Evolutionary conservation across 164 flowering plant species (phyloP), one percentile per base, ranked within the genome.

Genomic region (Stephania yunnanensis): DNA sequence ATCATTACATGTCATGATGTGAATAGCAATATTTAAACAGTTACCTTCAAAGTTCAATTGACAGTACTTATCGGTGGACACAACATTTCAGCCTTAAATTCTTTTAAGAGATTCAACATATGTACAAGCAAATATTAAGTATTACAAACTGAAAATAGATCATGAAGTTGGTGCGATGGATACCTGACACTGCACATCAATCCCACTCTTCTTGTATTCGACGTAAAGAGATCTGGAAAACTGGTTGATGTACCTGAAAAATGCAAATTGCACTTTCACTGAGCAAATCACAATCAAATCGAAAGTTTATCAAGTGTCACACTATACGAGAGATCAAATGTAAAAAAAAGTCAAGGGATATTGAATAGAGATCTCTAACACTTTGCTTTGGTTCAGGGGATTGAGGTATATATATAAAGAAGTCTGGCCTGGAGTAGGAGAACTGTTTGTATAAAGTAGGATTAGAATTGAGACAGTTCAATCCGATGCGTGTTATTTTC

Each of bases 151-250:
- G 7, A n/a, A 17, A 58, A 19, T 52, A 19, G 7, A 71, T 55
- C 6, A 53, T 25, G 25, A 72, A 55, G 13, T 13, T 30, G 20
- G 19, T 13, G 1, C 19, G 44, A 7, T 53, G 1, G 42, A 67
- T 82, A 93, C 98, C 97, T 93, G 98, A 68, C 91, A 87, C 81
- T 89, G 92, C 75, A 88, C 89, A 73, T 88, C 91, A 48, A 89
- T 89, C 53, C 92, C 92, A 11, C 77, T 85, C 45, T 80, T 83
- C 82, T 87, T 87, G 85, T 88, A 89, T 72, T 87, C 91, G 13
- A 88, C 88, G 75, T 81, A 80, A 30, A 87, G 85, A 80, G 88
- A 78, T 76, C 87, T 84, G 5, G 92, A 86, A 65, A 89, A 86
- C 78, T 86, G 90, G 79, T 86, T 88, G 69, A 89, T 76, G 65